Conservation (phyloP, 2,329 filamentous ascomycete species). For the Bipolaris cookei region DNA sequence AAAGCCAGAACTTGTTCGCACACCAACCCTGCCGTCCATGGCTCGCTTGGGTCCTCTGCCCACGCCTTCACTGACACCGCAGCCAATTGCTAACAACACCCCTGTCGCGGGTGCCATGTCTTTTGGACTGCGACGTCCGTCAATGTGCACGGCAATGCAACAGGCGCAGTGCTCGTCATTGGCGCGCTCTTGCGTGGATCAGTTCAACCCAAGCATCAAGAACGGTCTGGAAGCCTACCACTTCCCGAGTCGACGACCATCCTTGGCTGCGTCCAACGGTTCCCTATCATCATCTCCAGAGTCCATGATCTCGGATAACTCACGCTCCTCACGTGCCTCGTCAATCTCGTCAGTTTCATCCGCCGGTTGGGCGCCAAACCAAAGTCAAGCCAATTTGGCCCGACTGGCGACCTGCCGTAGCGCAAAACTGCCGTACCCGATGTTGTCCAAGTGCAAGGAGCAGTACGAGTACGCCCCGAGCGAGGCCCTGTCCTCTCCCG, state of each 20-base stretch:
- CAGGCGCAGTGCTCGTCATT: conserved; percentile 62
- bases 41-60: conserved; percentile 63
- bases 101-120: conserved; percentile 65
- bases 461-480: conserved; percentile 43
- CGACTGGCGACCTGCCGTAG: conserved; percentile 60
- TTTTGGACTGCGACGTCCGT: conserved; percentile 58
- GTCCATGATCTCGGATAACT: conserved; percentile 67
- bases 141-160: conserved; percentile 65
- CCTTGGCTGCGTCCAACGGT: conserved; percentile 58
- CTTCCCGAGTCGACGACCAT: conserved; percentile 53
- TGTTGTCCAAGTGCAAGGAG: conserved; percentile 48
- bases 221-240: conserved; percentile 56
- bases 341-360: conserved; percentile 62
- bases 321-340: conserved; percentile 61
- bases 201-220: conserved; percentile 50
- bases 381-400: conserved; percentile 56
- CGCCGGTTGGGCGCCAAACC: conserved; percentile 59
- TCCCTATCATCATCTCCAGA: conserved; percentile 65
- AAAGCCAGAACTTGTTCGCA: conserved; percentile 56
- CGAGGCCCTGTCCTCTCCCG: conserved; percentile 49
- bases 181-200: conserved; percentile 63
- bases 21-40: conserved; percentile 63
- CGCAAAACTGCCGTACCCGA: conserved; percentile 53
- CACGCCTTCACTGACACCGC: conserved; percentile 68
- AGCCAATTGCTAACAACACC: conserved; percentile 60